A percentile compares a stretch with the other conserved stretches of the same genome.
phyloP scores from a whole-genome alignment of 495 filamentous ascomycete genomes.

The Aspergillus indologenus region DNA sequence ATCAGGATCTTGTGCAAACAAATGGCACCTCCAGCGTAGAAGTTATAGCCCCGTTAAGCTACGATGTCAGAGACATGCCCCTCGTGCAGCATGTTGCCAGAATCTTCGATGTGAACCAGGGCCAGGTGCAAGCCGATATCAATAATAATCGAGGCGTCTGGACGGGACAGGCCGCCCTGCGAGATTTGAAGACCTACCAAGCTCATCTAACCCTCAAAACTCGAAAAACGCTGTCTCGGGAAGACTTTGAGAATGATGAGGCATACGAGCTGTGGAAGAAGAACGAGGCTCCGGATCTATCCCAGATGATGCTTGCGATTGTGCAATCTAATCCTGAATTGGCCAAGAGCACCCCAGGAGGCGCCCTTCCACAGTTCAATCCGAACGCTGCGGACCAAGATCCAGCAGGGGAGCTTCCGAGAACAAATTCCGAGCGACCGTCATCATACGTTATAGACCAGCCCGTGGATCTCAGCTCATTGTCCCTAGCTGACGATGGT shows the following conservation, averaged over 20 bases:
- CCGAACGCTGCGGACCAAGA: conserved; percentile 33
- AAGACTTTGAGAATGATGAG: conserved; percentile 90
- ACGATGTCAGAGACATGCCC: conserved; percentile 95
- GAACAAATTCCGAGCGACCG: conserved; percentile 47
- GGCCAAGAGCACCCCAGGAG: conserved; percentile 60
- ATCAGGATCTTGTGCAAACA: conserved; percentile 72
- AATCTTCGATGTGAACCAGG: conserved; percentile 75
- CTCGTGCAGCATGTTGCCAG: conserved; percentile 81
- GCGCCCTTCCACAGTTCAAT: conserved; percentile 51
- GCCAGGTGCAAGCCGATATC: conserved; percentile 80
- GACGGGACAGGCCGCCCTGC: conserved; percentile 88
- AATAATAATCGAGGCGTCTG: conserved; percentile 73
- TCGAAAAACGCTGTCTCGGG: conserved; percentile 68
- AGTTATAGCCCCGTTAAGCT: conserved; percentile 74
- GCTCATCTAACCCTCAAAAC: conserved; percentile 78
- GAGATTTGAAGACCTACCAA: conserved; percentile 91
- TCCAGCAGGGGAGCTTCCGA: conserved; percentile 53
- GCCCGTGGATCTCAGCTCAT: conserved; percentile 69
- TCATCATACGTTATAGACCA: conserved; percentile 71
- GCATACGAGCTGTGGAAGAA: conserved; percentile 89
- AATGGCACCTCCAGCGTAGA: conserved; percentile 64
- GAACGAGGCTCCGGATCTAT: conserved; percentile 74
- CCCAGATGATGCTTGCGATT: conserved; percentile 89
- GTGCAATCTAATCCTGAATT: conserved; percentile 83
- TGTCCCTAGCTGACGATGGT: conserved; percentile 60